phyloP scores from a whole-genome alignment of 208 protist genomes.

The Acanthamoeba healyi region DNA sequence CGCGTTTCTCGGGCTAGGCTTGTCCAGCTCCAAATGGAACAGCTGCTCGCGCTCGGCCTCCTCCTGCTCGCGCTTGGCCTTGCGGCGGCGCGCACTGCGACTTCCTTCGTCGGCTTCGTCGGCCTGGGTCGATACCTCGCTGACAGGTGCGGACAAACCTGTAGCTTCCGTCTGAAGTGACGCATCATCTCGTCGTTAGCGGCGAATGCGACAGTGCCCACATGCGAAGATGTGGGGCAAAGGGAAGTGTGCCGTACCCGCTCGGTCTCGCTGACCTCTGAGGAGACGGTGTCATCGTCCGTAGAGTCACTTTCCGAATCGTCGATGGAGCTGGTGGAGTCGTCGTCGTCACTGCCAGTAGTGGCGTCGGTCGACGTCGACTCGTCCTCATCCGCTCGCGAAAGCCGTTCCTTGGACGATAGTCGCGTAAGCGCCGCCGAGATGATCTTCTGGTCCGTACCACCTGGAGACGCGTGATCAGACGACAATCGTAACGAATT shows the following conservation, averaged over 20 bases:
- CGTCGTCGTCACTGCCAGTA: conserved; percentile 45
- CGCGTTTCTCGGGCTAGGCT: background rate
- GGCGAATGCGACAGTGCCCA: background rate
- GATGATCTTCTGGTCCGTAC: background rate
- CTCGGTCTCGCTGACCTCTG: conserved; percentile 22
- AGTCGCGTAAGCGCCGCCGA: conserved; percentile 56
- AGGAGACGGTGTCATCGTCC: background rate
- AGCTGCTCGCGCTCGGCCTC: conserved; percentile 2
- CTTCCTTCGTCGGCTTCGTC: background rate
- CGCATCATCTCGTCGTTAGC: too few species aligned
- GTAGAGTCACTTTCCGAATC: background rate
- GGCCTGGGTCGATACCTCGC: background rate
- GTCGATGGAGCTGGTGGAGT: background rate
- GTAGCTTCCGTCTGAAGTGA: too few species aligned
- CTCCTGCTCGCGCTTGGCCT: conserved; percentile 9
- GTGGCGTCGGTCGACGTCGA: background rate
- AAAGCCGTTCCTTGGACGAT: conserved; percentile 21
- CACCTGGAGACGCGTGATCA: background rate
- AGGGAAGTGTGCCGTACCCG: background rate
- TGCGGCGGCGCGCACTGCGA: background rate
- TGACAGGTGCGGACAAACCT: too few species aligned
- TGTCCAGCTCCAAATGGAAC: conserved; percentile 57
- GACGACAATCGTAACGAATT: background rate
- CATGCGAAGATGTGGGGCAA: background rate
- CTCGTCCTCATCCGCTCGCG: background rate